phyloP scores from a whole-genome alignment of 2,329 filamentous ascomycete genomes.

The Sclerotinia glacialis region DNA sequence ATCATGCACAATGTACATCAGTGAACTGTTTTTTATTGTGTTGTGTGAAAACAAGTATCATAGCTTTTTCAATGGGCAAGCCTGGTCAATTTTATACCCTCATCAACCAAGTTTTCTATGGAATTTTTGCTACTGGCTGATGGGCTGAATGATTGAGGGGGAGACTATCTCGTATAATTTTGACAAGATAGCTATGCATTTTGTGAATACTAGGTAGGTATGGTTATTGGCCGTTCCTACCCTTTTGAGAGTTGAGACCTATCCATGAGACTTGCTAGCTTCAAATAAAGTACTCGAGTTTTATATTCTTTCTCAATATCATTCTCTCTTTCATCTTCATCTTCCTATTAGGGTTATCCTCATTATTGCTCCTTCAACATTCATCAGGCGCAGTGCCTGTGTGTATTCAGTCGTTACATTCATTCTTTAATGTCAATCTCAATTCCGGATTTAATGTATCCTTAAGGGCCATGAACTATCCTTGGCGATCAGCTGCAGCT shows the following conservation, averaged over 20 bases:
- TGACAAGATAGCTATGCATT: neutral
- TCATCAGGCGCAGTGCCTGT: slow-evolving; percentile 7
- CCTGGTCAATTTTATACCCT: slow-evolving; percentile 10
- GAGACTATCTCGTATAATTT: neutral
- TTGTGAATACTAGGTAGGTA: neutral
- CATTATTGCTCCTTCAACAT: neutral
- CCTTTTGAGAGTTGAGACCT: neutral
- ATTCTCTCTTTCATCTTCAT: slow-evolving; percentile 2
- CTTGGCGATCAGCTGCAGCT: slow-evolving; percentile 23
- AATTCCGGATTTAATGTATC: neutral
- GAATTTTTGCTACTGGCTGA: neutral
- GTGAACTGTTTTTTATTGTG: slow-evolving; percentile 35
- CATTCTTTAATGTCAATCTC: neutral
- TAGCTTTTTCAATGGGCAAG: slow-evolving; percentile 2
- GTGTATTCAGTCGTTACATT: slow-evolving; percentile 16
- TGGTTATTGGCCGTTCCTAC: slow-evolving; percentile 22
- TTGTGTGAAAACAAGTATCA: slow-evolving; percentile 26
- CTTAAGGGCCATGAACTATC: slow-evolving; percentile 31
- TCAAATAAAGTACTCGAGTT: neutral
- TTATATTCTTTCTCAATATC: neutral
- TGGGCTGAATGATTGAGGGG: neutral
- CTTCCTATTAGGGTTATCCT: slow-evolving; percentile 3
- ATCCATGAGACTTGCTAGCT: neutral
- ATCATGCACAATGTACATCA: slow-evolving; percentile 38
- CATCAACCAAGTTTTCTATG: neutral